These are phyloP conservation scores for Torulaspora globosa DNA, from an alignment of 1,139 yeast species.

Conservation along the genomic window DNA sequence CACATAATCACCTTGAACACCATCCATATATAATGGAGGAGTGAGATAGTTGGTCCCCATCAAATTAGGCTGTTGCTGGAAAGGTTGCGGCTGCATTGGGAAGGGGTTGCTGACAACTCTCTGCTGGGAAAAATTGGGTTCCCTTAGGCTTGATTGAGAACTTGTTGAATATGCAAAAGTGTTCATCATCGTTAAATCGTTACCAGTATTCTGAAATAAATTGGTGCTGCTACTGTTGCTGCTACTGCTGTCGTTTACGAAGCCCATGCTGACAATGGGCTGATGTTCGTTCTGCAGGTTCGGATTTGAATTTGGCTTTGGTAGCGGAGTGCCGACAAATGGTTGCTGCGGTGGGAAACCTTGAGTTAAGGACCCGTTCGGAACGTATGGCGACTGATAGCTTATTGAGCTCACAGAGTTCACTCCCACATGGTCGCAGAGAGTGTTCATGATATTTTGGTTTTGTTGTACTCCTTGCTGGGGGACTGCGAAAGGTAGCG, in stretches of 20 bases:
- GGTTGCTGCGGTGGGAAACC: slow-evolving; percentile 13
- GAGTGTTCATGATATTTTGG: slow-evolving; percentile 10
- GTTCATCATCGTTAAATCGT: slow-evolving; percentile 15
- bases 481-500: slow-evolving; percentile 18
- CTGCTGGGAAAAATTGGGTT: slow-evolving; percentile 18
- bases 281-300: slow-evolving; percentile 14
- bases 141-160: slow-evolving; percentile 14
- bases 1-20: slow-evolving; percentile 8
- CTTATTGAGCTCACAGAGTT: slow-evolving; percentile 9
- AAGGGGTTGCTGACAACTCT: slow-evolving; percentile 26
- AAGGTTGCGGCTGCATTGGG: slow-evolving; percentile 15
- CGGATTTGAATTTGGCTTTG: slow-evolving; percentile 17
- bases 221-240: slow-evolving; percentile 20
- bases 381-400: slow-evolving; percentile 14
- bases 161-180: slow-evolving; percentile 20
- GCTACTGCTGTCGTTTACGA: slow-evolving; percentile 13
- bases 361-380: slow-evolving; percentile 8
- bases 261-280: slow-evolving; percentile 10
- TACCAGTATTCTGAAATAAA: slow-evolving; percentile 15
- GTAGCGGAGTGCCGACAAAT: slow-evolving; percentile 13
- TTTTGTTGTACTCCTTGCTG: slow-evolving; percentile 16
- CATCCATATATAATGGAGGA: slow-evolving; percentile 13
- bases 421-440: not conserved
- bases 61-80: slow-evolving; percentile 11
- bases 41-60: slow-evolving; percentile 12